These are phyloP conservation scores for Taphrina pruni DNA, from an alignment of 1,139 yeast species.

Conservation along the genomic window DNA sequence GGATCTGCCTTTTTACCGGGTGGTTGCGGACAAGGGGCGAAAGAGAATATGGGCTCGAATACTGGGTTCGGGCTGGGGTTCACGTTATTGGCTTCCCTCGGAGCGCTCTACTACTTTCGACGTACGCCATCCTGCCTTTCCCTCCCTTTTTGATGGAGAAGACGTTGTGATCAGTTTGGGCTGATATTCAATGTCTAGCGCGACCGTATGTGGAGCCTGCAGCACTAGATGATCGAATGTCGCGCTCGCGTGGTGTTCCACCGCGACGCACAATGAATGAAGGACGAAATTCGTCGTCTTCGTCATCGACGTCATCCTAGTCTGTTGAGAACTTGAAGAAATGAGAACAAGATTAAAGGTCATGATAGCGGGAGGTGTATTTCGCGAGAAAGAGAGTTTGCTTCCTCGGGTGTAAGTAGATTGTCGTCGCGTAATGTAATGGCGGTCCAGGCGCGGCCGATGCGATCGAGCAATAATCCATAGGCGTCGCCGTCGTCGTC, in stretches of 20 bases:
- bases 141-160: background rate
- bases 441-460: background rate
- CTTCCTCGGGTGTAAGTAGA: background rate
- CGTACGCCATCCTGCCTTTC: constrained; percentile 5
- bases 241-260: too few species aligned
- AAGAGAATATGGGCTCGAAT: constrained; percentile 16
- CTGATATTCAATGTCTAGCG: background rate
- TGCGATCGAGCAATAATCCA: background rate
- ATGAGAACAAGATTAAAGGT: too few species aligned
- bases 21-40: too few species aligned
- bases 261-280: too few species aligned
- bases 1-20: too few species aligned
- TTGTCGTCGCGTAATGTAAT: background rate
- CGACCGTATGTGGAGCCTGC: constrained; percentile 10
- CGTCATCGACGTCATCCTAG: too few species aligned
- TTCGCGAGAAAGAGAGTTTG: too few species aligned
- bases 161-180: background rate
- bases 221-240: background rate
- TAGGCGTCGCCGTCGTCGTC: background rate
- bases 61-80: constrained; percentile 24
- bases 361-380: too few species aligned
- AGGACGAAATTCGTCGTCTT: too few species aligned
- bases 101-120: constrained; percentile 23
- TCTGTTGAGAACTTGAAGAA: too few species aligned
- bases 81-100: constrained; percentile 26